Conservation (phyloP, 805 yeast genomes). For the Wickerhamomyces chaumierensis region DNA sequence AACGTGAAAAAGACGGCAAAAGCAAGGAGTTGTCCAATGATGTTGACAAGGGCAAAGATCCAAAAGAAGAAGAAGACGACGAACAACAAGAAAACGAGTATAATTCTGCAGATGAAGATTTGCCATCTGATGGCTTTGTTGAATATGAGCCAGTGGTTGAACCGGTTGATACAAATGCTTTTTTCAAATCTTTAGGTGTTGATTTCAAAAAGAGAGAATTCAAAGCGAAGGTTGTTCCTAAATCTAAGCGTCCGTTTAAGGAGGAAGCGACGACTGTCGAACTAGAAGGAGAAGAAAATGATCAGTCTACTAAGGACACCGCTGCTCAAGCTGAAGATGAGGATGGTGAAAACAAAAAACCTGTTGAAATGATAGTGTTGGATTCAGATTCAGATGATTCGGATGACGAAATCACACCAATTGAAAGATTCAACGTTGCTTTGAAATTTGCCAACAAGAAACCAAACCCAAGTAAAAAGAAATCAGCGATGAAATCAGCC, state of each 20-base stretch:
- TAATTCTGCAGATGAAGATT: neutral
- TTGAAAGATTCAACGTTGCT: neutral
- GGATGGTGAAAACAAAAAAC: neutral
- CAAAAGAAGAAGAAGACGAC: neutral
- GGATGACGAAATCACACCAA: neutral
- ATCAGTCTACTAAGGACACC: too few relatives aligned
- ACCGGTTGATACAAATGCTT: neutral
- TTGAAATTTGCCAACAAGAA: neutral
- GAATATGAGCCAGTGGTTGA: neutral
- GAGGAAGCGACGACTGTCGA: too few relatives aligned
- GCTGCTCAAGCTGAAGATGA: neutral
- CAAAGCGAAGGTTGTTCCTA: too few relatives aligned
- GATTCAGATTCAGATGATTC: neutral
- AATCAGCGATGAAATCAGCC: too few relatives aligned
- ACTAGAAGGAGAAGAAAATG: neutral
- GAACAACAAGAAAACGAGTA: too few relatives aligned
- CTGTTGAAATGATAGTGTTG: neutral
- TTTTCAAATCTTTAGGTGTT: neutral
- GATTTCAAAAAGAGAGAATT: neutral
- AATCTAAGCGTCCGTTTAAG: too few relatives aligned
- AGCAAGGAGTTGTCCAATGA: neutral
- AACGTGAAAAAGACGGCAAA: neutral
- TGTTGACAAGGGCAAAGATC: neutral
- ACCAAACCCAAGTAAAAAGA: neutral
- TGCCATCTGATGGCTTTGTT: neutral